phyloP scores from a whole-genome alignment of 1,284 basidiomycete genomes.

The Cerioporus squamosus region DNA sequence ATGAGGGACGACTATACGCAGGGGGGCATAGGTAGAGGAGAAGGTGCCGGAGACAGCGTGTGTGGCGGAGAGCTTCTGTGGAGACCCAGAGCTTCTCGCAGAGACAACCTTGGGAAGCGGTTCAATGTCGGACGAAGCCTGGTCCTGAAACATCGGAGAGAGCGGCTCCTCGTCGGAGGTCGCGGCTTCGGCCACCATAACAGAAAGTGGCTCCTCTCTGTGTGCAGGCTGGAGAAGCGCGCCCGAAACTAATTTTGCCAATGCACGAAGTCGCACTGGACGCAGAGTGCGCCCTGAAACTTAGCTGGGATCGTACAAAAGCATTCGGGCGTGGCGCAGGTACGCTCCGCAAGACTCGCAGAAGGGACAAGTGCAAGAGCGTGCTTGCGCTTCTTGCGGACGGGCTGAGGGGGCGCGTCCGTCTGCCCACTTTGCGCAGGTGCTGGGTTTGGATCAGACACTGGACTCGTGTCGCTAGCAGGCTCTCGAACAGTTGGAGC shows the following conservation, averaged over 20 bases:
- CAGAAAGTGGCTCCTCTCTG: not conserved
- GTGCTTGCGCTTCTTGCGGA: constrained; percentile 12
- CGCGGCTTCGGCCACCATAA: not conserved
- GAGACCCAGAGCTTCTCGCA: not conserved
- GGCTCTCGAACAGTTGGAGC: not conserved
- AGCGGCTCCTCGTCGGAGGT: constrained; percentile 2
- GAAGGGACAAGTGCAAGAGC: not conserved
- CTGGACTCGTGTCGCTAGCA: too few species aligned
- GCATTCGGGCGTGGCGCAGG: constrained; percentile 9
- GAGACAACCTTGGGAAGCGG: not conserved
- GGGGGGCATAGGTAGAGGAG: too few species aligned
- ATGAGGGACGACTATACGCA: not conserved
- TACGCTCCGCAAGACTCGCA: not conserved
- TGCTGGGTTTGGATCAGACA: not conserved
- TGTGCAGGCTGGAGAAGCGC: constrained; percentile 8
- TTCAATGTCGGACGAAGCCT: not conserved
- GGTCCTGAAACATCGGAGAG: not conserved
- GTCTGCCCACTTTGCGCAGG: too few species aligned
- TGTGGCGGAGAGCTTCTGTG: not conserved
- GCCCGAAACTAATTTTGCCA: constrained; percentile 17
- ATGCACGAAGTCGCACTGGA: constrained; percentile 16
- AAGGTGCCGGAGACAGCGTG: not conserved
- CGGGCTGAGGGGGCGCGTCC: not conserved
- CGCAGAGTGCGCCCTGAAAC: constrained; percentile 7
- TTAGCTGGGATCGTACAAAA: constrained; percentile 1